phyloP scores from a whole-genome alignment of 1,284 basidiomycete genomes.

The Fomitopsis betulina region DNA sequence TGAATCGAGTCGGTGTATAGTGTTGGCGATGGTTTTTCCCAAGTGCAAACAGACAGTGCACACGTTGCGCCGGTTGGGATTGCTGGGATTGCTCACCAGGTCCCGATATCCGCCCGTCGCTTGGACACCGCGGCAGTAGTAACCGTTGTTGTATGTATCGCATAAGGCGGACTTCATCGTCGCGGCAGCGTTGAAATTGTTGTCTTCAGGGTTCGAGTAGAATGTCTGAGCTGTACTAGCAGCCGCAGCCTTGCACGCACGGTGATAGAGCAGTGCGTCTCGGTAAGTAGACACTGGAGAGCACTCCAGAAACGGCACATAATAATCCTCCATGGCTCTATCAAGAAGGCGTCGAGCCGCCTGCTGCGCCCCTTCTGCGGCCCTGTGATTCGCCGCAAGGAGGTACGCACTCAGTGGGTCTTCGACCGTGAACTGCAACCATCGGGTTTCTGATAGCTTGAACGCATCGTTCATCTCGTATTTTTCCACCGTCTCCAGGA shows the following conservation, averaged over 20 bases:
- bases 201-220: no score
- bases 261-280: neutral
- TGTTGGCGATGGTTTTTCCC: no score
- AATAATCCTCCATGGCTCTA: neutral
- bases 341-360: neutral
- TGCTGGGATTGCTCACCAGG: no score
- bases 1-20: no score
- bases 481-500: constrained; percentile 27
- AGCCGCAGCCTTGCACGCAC: neutral
- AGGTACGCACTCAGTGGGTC: constrained; percentile 28
- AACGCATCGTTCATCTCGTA: constrained; percentile 28
- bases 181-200: no score
- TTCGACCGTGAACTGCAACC: constrained; percentile 17
- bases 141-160: no score
- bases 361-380: neutral
- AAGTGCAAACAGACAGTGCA: no score
- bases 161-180: no score
- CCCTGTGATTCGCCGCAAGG: constrained; percentile 6
- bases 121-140: no score
- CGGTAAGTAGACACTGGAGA: neutral
- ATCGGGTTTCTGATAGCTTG: constrained; percentile 5
- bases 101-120: no score
- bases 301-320: constrained; percentile 5
- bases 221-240: no score
- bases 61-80: no score